A percentile compares a stretch with the other conserved stretches of the same genome.
These are phyloP conservation scores for Bipolaris zeicola DNA, from an alignment of 2,329 filamentous ascomycete genomes.

Conservation along the genomic window DNA sequence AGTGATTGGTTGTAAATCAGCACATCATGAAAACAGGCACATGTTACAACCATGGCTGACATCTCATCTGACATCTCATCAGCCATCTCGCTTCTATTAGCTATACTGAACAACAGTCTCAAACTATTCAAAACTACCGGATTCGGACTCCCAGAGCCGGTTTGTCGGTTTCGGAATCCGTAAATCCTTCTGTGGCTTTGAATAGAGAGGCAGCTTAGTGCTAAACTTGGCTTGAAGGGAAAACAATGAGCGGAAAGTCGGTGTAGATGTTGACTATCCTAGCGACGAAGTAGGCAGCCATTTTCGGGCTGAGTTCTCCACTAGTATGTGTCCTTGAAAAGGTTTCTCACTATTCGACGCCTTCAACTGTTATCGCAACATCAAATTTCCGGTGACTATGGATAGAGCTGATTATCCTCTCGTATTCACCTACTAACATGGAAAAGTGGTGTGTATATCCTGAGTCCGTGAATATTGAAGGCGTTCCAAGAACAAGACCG, in stretches of 20 bases:
- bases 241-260: not conserved
- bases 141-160: too few relatives aligned
- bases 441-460: not conserved
- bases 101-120: too few relatives aligned
- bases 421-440: not conserved
- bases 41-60: too few relatives aligned
- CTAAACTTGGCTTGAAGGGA: not conserved
- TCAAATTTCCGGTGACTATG: constrained; percentile 6
- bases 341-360: not conserved
- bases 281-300: not conserved
- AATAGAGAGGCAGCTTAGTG: too few relatives aligned
- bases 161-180: too few relatives aligned
- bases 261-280: not conserved
- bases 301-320: not conserved
- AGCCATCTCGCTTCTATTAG: too few relatives aligned
- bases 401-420: not conserved
- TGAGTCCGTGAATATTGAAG: not conserved
- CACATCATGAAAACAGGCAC: too few relatives aligned
- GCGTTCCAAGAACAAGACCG: not conserved
- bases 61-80: too few relatives aligned
- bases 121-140: too few relatives aligned
- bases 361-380: not conserved
- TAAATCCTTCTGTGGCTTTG: too few relatives aligned
- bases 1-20: too few relatives aligned
- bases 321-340: not conserved